Evolutionary conservation across 2,329 filamentous ascomycete species (phyloP).

Genomic region (Coniella vitis): DNA sequence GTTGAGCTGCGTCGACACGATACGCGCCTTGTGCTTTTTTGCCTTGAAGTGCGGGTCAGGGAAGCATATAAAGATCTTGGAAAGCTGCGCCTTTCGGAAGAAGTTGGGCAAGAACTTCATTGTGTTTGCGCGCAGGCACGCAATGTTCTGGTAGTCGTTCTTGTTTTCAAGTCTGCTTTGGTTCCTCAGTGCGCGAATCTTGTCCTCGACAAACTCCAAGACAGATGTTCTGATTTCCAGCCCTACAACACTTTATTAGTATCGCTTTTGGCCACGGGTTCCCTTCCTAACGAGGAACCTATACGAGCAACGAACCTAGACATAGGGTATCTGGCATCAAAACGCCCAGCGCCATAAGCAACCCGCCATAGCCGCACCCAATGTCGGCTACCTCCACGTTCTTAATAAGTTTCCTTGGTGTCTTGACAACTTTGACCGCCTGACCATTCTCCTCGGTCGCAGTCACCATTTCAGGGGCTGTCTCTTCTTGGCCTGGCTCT

Average conservation of each 20-base stretch:
- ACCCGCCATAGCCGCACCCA: slow-evolving; percentile 90
- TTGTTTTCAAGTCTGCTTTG: slow-evolving; percentile 43
- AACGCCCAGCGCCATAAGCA: slow-evolving; percentile 79
- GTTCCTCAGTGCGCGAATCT: slow-evolving; percentile 71
- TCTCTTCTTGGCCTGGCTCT: slow-evolving; percentile 26
- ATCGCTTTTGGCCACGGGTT: background rate
- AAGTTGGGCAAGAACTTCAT: slow-evolving; percentile 99
- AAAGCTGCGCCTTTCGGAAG: slow-evolving; percentile 73
- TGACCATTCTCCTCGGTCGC: slow-evolving; percentile 9
- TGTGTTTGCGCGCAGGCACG: slow-evolving; percentile 83
- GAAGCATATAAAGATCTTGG: slow-evolving; percentile 95
- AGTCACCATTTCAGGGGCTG: slow-evolving; percentile 14
- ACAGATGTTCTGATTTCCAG: slow-evolving; percentile 91
- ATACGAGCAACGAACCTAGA: slow-evolving; percentile 51
- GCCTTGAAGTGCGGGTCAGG: slow-evolving; percentile 98
- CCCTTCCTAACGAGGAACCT: too few relatives aligned
- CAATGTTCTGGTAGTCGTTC: slow-evolving; percentile 72
- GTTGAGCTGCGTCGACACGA: slow-evolving; percentile 80
- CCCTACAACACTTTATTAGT: too few relatives aligned
- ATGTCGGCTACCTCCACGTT: slow-evolving; percentile 92
- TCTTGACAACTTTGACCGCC: slow-evolving; percentile 15
- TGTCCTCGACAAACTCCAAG: slow-evolving; percentile 82
- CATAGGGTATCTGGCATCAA: slow-evolving; percentile 75
- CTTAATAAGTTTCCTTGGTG: slow-evolving; percentile 43
- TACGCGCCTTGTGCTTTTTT: slow-evolving; percentile 92